Conservation (phyloP, 2,329 filamentous ascomycete species). For the Chalara sp. region DNA sequence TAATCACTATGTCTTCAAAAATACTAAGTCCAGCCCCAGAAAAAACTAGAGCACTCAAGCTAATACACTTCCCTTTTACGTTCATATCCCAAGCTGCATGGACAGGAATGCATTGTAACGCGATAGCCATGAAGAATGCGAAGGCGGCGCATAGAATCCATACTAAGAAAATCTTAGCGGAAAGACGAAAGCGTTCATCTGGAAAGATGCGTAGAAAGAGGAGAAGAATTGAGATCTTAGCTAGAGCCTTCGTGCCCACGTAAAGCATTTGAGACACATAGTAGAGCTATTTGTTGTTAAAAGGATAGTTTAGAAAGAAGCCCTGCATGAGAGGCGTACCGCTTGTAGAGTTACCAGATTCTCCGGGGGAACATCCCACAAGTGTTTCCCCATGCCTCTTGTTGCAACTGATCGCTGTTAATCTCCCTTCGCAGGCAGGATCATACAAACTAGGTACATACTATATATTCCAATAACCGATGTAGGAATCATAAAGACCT, state of each 20-base stretch:
- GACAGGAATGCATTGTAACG: slow-evolving; percentile 18
- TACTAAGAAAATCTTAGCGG: slow-evolving; percentile 3
- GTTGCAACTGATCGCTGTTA: slow-evolving; percentile 5
- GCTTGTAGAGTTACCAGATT: slow-evolving; percentile 11
- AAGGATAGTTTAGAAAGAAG: background rate
- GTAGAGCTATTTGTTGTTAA: slow-evolving; percentile 8
- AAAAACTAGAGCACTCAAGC: slow-evolving; percentile 58
- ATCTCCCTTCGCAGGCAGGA: background rate
- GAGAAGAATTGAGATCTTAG: slow-evolving; percentile 14
- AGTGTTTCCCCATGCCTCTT: slow-evolving; percentile 1
- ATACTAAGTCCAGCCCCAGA: slow-evolving; percentile 63
- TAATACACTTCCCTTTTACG: slow-evolving; percentile 40
- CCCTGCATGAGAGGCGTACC: slow-evolving; percentile 3
- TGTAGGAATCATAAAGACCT: slow-evolving; percentile 10
- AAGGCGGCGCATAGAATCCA: slow-evolving; percentile 6
- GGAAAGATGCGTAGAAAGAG: slow-evolving; percentile 16
- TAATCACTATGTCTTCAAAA: slow-evolving; percentile 58
- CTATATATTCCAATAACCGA: slow-evolving; percentile 10
- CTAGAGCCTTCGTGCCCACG: slow-evolving; percentile 3
- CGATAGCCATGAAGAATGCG: slow-evolving; percentile 11
- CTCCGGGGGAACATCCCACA: slow-evolving; percentile 12
- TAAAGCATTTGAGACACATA: slow-evolving; percentile 13
- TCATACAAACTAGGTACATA: background rate
- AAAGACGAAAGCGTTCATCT: slow-evolving; percentile 4
- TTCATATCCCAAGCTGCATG: slow-evolving; percentile 11